Base-by-base conservation (phyloP, 495 filamentous ascomycete species). In the Hypoxylon fragiforme region DNA sequence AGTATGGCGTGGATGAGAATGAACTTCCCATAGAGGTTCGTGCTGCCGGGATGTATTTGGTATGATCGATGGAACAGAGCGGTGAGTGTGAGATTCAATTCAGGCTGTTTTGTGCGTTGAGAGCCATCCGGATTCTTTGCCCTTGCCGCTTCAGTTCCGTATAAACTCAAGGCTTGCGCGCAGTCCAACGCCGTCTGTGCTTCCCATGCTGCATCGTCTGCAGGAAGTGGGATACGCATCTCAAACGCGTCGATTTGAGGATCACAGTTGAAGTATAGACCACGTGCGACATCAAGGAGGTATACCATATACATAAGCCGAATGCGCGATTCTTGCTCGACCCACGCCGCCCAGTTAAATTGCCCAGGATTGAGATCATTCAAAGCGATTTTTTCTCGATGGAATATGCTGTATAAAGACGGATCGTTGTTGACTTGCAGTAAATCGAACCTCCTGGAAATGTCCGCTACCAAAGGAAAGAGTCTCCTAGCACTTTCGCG, bases 191-290 rank as follows among this genome's bases (percentile, higher is more conserved):
- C 44, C 14, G 75, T 74, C 8, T 57, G 67, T 5, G 84, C 83
- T 11, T 87, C 84, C 83, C 83, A 89, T 9, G 81, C 77, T 24
- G 81, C 82, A 63, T 89, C 85, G 53, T 89, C 84, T 1, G 80
- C 73, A 3, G 86, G 85, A 9, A 88, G 62, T 3, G 83, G 82
- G 18, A 89, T 65, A 13, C 73, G 68, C 30, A 86, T 72, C 48
- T 86, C 81, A 31, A 76, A 67, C 7, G 71, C 55, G 37, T 86
- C 79, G 32, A 87, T 78, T 48, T 80, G 71, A 39, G 80, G 79
- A 2, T 73, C 62, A 16, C 63, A 70, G 63, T 87, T 87, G 75
- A 87, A 88, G 53, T 81, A 88, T 9, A 87, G 74, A n/a, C 76
- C 77, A 39, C 81, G 75, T 21, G 83, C 78, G 5, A 76, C 70